phyloP scores from a whole-genome alignment of 148 eudicot genomes.

The Chenopodium formosanum region DNA sequence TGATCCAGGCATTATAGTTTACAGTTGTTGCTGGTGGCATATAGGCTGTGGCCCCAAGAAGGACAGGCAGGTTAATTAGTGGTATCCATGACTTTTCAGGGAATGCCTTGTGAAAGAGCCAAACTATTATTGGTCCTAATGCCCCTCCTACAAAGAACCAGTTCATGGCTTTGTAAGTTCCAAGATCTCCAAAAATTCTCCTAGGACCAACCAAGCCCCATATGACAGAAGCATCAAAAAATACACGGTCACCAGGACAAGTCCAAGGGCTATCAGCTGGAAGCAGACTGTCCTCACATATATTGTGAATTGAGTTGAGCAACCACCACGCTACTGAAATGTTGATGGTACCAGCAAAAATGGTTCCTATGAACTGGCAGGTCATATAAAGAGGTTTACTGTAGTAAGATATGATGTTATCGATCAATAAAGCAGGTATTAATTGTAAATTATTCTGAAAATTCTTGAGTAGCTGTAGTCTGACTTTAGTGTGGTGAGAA shows the following conservation, averaged over 20 bases:
- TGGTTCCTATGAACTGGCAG: conserved; percentile 90
- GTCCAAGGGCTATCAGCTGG: conserved; percentile 95
- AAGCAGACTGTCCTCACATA: conserved; percentile 78
- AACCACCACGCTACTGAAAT: conserved; percentile 86
- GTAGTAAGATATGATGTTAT: conserved; percentile 6
- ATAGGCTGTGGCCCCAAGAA: conserved; percentile 76
- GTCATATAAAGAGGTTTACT: not conserved
- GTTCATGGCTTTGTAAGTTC: conserved; percentile 78
- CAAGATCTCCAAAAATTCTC: conserved; percentile 76
- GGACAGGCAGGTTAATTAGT: conserved; percentile 80
- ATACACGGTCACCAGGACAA: conserved; percentile 84
- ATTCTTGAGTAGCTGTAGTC: not conserved
- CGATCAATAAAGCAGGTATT: not conserved
- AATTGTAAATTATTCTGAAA: not conserved
- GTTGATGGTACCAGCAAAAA: conserved; percentile 87
- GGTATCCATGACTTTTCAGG: conserved; percentile 87
- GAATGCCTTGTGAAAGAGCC: conserved; percentile 80
- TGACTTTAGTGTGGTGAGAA: conserved; percentile 7
- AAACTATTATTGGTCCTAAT: conserved; percentile 75
- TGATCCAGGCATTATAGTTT: conserved; percentile 79
- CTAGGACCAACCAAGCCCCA: conserved; percentile 96
- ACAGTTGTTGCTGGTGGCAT: conserved; percentile 93
- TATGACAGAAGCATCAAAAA: conserved; percentile 94
- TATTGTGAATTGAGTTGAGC: conserved; percentile 61
- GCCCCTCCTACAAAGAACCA: conserved; percentile 98